Base-by-base conservation (phyloP, 371 early-diverging fungal genomes). In the Lichtheimia ornata region DNA sequence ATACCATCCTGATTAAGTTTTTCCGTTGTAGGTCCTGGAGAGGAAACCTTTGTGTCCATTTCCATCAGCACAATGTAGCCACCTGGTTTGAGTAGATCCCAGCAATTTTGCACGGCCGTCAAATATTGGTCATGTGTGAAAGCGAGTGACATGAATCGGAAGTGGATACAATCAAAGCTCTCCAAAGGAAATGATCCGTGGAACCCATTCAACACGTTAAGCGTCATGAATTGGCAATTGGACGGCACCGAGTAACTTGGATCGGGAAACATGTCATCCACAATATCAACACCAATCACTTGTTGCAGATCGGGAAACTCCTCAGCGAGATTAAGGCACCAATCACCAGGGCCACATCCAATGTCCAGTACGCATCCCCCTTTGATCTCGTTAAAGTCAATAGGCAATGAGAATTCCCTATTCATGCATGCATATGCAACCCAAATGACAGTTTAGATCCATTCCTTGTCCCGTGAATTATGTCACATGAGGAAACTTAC, bases 271-370 rank as follows among this genome's bases (percentile, higher is more conserved):
- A 64, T 61, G 50, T 61, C 49, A 13, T 62, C 66, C 35, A 55
- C 59, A 45, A 53, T 58, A 45, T 76, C 76, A 2, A 72, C 43
- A 20, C 76, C 76, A 27, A 69, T 60, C 17, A 72, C 66, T n/a
- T 68, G 59, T 18, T 47, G 47, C 11, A 67, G 51, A 58, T 56
- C 56, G 3, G 69, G 73, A 55, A 63, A 66, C 11, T 61, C 54
- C 44, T 69, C 56, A 12, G 69, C 64, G 42, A 70, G 60, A 47
- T 76, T 77, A 45, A 79, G 56, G 28, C 72, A 68, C 77, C 77
- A 79, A 12, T 61, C 51, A 18, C 80, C 80, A 12, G 77, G 64
- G 18, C 80, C 80, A 65, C 80, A 79, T 18, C 75, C 77, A 27
- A 76, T 61, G 53, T 79, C 79, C 24, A 79, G 60, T 17, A 76